Evolutionary conservation across 495 filamentous ascomycete genomes (phyloP).

Genomic region (Daldinia decipiens): DNA sequence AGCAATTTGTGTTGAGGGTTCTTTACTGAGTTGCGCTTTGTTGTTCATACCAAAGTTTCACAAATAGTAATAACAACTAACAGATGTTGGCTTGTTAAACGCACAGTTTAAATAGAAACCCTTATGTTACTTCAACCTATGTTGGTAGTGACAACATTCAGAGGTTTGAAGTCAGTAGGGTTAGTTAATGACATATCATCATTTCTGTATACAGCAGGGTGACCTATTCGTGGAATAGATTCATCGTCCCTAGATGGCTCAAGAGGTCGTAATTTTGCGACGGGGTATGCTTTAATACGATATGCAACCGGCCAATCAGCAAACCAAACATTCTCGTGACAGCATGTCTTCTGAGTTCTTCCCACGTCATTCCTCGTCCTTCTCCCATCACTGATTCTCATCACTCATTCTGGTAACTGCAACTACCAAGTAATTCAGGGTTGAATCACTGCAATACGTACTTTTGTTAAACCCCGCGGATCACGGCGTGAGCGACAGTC

Average conservation of each 20-base stretch:
- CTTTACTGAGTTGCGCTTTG: neutral
- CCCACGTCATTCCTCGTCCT: constrained; percentile 23
- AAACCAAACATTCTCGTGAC: constrained; percentile 15
- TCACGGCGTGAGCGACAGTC: neutral
- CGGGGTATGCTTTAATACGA: constrained; percentile 14
- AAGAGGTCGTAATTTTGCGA: constrained; percentile 26
- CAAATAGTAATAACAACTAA: neutral
- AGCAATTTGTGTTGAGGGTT: neutral
- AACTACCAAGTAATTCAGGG: neutral
- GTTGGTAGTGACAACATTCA: neutral
- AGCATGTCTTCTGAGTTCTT: neutral
- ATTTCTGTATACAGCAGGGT: neutral
- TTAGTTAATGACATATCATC: neutral
- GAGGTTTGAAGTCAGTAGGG: neutral
- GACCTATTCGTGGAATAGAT: constrained; percentile 11
- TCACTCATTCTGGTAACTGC: neutral
- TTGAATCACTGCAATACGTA: constrained; percentile 1
- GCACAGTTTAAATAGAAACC: neutral
- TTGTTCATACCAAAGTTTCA: neutral
- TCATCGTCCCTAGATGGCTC: constrained; percentile 11
- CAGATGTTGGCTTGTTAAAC: neutral
- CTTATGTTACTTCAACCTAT: neutral
- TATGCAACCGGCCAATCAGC: constrained; percentile 4
- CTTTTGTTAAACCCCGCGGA: constrained; percentile 7
- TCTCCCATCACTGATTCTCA: neutral